Conservation (phyloP, 345 rosid genomes). For the Lepidium africanum region DNA sequence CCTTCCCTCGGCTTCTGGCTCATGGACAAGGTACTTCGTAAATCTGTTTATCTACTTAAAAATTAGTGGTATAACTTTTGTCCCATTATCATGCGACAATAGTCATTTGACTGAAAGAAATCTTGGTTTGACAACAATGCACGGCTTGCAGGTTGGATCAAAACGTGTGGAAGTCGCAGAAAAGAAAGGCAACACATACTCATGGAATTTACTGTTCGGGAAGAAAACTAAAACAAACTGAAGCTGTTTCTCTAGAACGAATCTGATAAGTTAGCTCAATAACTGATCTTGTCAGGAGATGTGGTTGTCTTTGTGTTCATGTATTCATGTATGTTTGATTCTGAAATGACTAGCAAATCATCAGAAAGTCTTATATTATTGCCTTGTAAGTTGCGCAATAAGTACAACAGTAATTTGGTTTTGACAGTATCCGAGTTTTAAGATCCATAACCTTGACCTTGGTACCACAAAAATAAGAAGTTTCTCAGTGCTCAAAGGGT, state of each 20-base stretch:
- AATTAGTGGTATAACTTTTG: neutral
- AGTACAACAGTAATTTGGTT: neutral
- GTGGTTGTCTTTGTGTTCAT: neutral
- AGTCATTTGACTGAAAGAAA: neutral
- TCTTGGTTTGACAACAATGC: neutral
- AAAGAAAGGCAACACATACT: slow-evolving; percentile 65
- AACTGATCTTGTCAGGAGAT: neutral
- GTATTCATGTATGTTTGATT: neutral
- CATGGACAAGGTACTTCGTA: slow-evolving; percentile 78
- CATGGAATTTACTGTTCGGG: slow-evolving; percentile 61
- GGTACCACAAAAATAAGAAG: neutral
- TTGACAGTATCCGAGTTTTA: neutral
- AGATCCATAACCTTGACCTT: neutral
- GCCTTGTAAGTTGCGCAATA: neutral
- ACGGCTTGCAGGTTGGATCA: slow-evolving; percentile 50
- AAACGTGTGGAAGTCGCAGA: slow-evolving; percentile 77
- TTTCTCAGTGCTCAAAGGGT: neutral
- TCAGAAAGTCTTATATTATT: neutral
- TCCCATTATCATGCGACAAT: neutral
- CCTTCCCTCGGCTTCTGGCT: slow-evolving; percentile 83
- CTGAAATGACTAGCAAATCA: neutral
- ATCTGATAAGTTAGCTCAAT: neutral
- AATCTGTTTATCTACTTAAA: neutral
- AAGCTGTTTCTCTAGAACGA: neutral
- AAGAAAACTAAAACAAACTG: slow-evolving; percentile 60